Base-by-base conservation (phyloP, 73 alveolate species). In the Tetrahymena thermophila region DNA sequence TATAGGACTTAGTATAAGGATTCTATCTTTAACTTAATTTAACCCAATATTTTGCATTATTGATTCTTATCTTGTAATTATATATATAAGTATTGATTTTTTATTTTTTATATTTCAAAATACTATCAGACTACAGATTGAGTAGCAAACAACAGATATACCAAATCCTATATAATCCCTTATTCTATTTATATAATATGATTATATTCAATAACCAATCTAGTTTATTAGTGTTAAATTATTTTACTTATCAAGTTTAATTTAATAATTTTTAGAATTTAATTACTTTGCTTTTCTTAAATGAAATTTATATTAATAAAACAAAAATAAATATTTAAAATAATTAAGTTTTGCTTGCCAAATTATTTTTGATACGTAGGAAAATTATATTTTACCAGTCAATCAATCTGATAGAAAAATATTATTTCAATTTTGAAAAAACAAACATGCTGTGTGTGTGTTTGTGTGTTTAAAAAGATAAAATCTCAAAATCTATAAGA, bases 21-120 rank as follows among this genome's bases (percentile, higher is more conserved):
- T 34, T 95, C 97, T 95, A 23, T 95, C 97, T 93, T 71, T 95
- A 10, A 95, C 95, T 56, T 95, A 40, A 95, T 95, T 95, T 25
- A 95, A 35, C 14, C 38, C 83, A 43, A 85, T 93, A 14, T 94
- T 93, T 50, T 50, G 28, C 84, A 94, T 89, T 93, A 35, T 58
- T 42, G 42, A 23, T 85, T 35, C 38, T 31, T 85, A 85, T 14
- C n/a, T 21, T 34, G 6, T 1, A 31, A 85, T 34, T 5, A 28
- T 85, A 15, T 0, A 35, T 34, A 38, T 85, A n/a, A 9, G 35
- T 9, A 10, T 35, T n/a, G 44, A 19, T 50, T 21, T 16, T 10
- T 0, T 50, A 5, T 50, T 50, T 21, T 43, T 21, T 50, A 10
- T 50, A 5, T 50, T 19, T 50, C 83, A 50, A 50, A 50, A 50